Base-by-base conservation (phyloP, 768 basidiomycete species). In the Heimioporus sp. region DNA sequence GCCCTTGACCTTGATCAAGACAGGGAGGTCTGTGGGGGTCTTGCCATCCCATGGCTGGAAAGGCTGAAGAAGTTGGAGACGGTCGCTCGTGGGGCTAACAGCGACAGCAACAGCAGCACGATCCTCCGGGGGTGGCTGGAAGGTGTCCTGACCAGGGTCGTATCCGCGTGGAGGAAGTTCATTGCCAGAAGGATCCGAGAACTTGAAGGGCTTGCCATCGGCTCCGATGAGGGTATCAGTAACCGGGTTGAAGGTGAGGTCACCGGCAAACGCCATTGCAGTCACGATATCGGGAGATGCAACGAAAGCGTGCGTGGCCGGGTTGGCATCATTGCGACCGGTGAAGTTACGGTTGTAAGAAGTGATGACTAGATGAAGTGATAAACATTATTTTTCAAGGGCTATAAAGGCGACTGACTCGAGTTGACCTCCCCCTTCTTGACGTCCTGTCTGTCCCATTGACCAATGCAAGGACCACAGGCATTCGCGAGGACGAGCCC, bases 331-430 rank as follows among this genome's bases (percentile, higher is more conserved):
- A 73, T 99, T 99, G 68, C 97, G 93, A 52, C 96, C 97, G 60
- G 97, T 98, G 79, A 99, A 99, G 86, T 99, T 99, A 71, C 97
- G 95, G 86, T 99, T 99, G 83, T 99, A 99, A 17, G 95, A 98
- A 47, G 96, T 96, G 74, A 99, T 92, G 79, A 98, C 90, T 92
- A 43, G 36, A 16, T 10, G 10, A 20, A 36, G 46, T 49, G 24
- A 58, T 53, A 53, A 43, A 28, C 9, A n/a, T 24, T 28, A 28
- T 28, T 28, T 30, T 30, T 13, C 24, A 9, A 28, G 19, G 17
- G 44, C 7, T 15, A 0, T 32, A 32, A 7, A 20, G 2, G 17
- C 17, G 8, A 79, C 90, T 43, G 60, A 92, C 90, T 99, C 41
- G 97, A 96, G 83, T 98, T 99, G 62, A 81, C 76, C 63, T 90